Evolutionary conservation across 345 rosid genomes (phyloP).

Genomic region (Hevea brasiliensis): DNA sequence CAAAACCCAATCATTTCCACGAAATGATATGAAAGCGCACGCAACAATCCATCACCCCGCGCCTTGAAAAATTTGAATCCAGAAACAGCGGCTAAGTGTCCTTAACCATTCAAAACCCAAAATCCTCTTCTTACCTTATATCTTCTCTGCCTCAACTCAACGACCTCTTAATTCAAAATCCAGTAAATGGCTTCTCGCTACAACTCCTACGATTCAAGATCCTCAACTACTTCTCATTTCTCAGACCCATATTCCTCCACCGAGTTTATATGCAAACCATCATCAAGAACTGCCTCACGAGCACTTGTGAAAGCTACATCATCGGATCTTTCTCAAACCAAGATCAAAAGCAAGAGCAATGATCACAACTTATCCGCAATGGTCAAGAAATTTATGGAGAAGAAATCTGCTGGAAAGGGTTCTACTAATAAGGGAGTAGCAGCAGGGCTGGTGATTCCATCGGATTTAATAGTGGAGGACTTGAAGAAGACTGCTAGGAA

Average conservation of each 20-base stretch:
- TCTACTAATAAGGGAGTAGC: conserved; percentile 33
- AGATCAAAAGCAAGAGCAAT: conserved; percentile 16
- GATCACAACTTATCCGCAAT: conserved; percentile 44
- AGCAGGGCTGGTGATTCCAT: conserved; percentile 50
- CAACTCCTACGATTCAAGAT: conserved; percentile 67
- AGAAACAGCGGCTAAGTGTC: neutral
- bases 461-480: conserved; percentile 63
- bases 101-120: neutral
- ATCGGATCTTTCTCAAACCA: conserved; percentile 32
- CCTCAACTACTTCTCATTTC: conserved; percentile 54
- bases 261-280: conserved; percentile 33
- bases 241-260: conserved; percentile 65
- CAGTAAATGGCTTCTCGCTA: conserved; percentile 68
- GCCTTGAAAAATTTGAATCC: neutral
- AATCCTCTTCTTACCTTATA: neutral
- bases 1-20: too few relatives aligned
- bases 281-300: conserved; percentile 34
- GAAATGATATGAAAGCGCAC: too few relatives aligned
- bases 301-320: conserved; percentile 61
- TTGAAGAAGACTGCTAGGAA: conserved; percentile 60
- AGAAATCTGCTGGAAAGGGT: conserved; percentile 29
- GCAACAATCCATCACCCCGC: too few relatives aligned
- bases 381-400: conserved; percentile 80
- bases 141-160: too few relatives aligned
- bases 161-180: too few relatives aligned